phyloP scores from a whole-genome alignment of 129 eudicot species.

The Smallanthus sonchifolius region DNA sequence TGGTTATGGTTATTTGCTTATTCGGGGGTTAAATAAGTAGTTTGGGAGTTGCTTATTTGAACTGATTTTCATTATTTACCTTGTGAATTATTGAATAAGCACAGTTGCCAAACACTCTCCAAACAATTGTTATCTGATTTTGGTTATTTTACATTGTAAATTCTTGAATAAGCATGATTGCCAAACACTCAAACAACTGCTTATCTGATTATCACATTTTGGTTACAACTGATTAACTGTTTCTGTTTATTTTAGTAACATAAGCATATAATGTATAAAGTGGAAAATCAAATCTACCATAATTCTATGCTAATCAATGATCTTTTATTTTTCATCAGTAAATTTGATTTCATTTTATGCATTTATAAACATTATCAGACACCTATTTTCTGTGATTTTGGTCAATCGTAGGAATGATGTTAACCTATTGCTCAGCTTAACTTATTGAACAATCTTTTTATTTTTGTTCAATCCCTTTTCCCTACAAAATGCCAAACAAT shows the following conservation, averaged over 20 bases:
- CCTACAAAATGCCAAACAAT: not conserved
- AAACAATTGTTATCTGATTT: not conserved
- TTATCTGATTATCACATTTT: not conserved
- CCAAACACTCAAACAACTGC: not conserved
- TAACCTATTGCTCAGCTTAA: not conserved
- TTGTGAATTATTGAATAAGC: not conserved
- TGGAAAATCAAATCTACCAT: not conserved
- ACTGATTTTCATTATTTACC: not conserved
- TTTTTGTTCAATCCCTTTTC: not conserved
- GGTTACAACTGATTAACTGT: not conserved
- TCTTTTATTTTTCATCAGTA: not conserved
- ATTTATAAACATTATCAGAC: not conserved
- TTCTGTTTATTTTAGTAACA: not conserved
- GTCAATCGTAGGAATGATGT: not conserved
- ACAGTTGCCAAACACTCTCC: not conserved
- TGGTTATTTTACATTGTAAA: not conserved
- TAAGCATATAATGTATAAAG: not conserved
- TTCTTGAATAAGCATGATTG: not conserved
- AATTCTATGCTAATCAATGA: not conserved
- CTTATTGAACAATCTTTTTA: not conserved
- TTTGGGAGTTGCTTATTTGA: not conserved
- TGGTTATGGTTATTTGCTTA: not conserved
- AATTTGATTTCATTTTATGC: not conserved
- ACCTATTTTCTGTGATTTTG: not conserved
- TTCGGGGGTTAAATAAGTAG: not conserved